Percentiles rank a stretch among this genome's conserved stretches.
Evolutionary conservation across 1,139 yeast species (phyloP).

Genomic region (Magnusiomyces sp.): DNA sequence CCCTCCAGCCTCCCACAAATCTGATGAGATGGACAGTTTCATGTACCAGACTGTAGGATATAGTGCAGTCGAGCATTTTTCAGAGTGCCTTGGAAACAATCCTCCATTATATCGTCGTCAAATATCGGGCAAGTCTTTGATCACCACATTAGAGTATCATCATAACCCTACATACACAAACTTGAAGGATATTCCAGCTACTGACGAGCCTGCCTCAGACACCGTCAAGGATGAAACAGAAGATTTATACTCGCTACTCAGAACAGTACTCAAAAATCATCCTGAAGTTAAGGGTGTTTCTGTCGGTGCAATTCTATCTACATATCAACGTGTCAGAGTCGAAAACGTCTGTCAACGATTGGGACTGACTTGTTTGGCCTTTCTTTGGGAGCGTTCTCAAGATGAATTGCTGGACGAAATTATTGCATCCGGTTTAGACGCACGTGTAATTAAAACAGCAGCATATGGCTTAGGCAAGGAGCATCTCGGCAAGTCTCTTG

Average conservation of each 20-base stretch:
- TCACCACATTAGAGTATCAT: constrained; percentile 58
- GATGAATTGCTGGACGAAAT: constrained; percentile 71
- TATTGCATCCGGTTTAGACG: constrained; percentile 66
- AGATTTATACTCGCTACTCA: constrained; percentile 52
- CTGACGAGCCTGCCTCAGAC: constrained; percentile 35
- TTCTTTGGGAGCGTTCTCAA: constrained; percentile 86
- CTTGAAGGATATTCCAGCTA: not conserved
- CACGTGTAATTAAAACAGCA: constrained; percentile 84
- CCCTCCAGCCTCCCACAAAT: constrained; percentile 44
- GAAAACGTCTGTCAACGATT: constrained; percentile 79
- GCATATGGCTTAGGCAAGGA: constrained; percentile 66
- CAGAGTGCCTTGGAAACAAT: constrained; percentile 54
- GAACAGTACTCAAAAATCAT: constrained; percentile 40
- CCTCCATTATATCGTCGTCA: constrained; percentile 72
- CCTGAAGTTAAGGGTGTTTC: constrained; percentile 82
- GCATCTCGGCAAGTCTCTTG: constrained; percentile 63
- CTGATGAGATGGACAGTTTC: constrained; percentile 75
- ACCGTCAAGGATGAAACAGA: constrained; percentile 68
- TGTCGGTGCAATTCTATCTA: constrained; percentile 91
- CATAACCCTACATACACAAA: not conserved
- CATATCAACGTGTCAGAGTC: constrained; percentile 86
- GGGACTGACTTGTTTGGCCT: constrained; percentile 61
- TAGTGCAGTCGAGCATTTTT: constrained; percentile 58
- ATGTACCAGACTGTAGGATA: constrained; percentile 99
- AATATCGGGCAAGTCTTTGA: constrained; percentile 55